Conservation (phyloP, 176 grass and related monocot species). For the Triticum urartu region DNA sequence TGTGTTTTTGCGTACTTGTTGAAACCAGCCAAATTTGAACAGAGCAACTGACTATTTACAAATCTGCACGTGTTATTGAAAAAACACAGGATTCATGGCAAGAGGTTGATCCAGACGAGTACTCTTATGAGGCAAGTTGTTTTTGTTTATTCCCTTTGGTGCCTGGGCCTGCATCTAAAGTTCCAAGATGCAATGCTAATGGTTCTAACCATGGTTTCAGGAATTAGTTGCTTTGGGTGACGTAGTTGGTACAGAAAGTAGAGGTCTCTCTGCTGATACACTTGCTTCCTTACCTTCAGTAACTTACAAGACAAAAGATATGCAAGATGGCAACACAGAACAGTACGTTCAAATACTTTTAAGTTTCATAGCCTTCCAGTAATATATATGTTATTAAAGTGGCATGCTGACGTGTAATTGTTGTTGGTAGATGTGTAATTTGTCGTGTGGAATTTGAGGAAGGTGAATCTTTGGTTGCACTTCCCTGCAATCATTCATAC, state of each 20-base stretch:
- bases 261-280: slow-evolving; percentile 83
- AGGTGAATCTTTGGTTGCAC: slow-evolving; percentile 79
- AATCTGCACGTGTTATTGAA: slow-evolving; percentile 17
- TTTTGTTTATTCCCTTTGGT: slow-evolving; percentile 16
- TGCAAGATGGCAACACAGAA: slow-evolving; percentile 79
- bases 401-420: slow-evolving; percentile 4
- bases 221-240: slow-evolving; percentile 95
- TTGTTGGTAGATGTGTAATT: slow-evolving; percentile 79
- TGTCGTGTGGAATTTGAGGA: slow-evolving; percentile 97
- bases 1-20: background rate
- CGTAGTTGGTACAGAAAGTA: slow-evolving; percentile 86
- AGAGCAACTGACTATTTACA: slow-evolving; percentile 1
- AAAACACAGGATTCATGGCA: slow-evolving; percentile 90
- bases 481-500: slow-evolving; percentile 92
- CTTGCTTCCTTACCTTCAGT: slow-evolving; percentile 91
- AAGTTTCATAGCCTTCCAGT: slow-evolving; percentile 27
- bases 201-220: slow-evolving; percentile 45
- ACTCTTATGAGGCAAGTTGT: slow-evolving; percentile 75
- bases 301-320: slow-evolving; percentile 74
- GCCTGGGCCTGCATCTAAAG: background rate
- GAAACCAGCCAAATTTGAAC: background rate
- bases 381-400: slow-evolving; percentile 2
- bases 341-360: slow-evolving; percentile 66
- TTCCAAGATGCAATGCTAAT: slow-evolving; percentile 10
- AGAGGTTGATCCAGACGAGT: slow-evolving; percentile 96